Evolutionary conservation across 768 basidiomycete species (phyloP).

Genomic region (Leucogyrophana mollusca): DNA sequence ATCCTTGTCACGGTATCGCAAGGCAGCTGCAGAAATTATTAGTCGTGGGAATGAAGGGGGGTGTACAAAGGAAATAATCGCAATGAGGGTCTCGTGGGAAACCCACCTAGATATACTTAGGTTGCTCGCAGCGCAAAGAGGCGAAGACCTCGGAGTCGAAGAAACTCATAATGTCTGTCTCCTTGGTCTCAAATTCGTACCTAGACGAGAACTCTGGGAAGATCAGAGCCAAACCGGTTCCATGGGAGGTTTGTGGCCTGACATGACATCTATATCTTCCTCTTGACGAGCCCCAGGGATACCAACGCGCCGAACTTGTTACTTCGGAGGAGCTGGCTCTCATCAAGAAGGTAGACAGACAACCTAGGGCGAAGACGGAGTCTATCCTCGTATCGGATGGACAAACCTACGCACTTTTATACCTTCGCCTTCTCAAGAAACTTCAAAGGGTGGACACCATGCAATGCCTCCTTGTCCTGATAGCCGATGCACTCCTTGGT

Average conservation of each 20-base stretch:
- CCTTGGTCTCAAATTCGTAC: slow-evolving; percentile 77
- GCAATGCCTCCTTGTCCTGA: slow-evolving; percentile 82
- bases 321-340: slow-evolving; percentile 82
- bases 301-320: slow-evolving; percentile 90
- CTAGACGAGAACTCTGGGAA: slow-evolving; percentile 87
- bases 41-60: no score
- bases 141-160: no score
- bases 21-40: neutral
- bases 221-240: slow-evolving; percentile 86
- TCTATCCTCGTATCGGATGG: slow-evolving; percentile 82
- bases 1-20: neutral
- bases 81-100: no score
- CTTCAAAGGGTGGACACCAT: slow-evolving; percentile 83
- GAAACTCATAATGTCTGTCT: slow-evolving; percentile 57
- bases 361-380: slow-evolving; percentile 70
- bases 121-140: no score
- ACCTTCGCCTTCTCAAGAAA: slow-evolving; percentile 86
- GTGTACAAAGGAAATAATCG: no score
- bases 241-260: slow-evolving; percentile 79
- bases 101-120: no score
- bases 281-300: slow-evolving; percentile 57
- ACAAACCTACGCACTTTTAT: slow-evolving; percentile 79
- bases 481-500: slow-evolving; percentile 88
- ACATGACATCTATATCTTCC: neutral
- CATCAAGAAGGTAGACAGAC: slow-evolving; percentile 89